These are phyloP conservation scores for Ophiognomonia clavigignenti-juglandacearum DNA, from an alignment of 2,329 filamentous ascomycete species.

Conservation along the genomic window DNA sequence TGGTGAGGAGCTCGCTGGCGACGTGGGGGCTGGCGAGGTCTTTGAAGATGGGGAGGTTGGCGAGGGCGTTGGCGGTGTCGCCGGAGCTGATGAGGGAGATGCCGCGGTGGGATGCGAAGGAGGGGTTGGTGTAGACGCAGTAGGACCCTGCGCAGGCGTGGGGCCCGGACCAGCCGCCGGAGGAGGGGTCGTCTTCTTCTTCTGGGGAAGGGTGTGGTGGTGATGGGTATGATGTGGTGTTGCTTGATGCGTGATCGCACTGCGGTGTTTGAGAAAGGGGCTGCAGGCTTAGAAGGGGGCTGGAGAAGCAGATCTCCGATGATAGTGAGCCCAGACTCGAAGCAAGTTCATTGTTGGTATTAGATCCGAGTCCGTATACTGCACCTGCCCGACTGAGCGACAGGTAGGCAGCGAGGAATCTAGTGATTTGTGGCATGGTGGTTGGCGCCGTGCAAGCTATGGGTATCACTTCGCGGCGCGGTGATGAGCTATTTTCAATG, in stretches of 20 bases:
- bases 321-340: not conserved
- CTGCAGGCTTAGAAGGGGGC: slow-evolving; percentile 1
- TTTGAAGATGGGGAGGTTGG: slow-evolving; percentile 10
- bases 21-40: not conserved
- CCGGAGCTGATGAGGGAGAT: slow-evolving; percentile 16
- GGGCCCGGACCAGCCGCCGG: slow-evolving; percentile 14
- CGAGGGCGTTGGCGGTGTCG: slow-evolving; percentile 13
- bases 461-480: no score
- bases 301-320: not conserved
- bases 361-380: not conserved
- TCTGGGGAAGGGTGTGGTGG: not conserved
- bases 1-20: not conserved
- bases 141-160: slow-evolving; percentile 14
- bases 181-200: slow-evolving; percentile 1
- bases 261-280: not conserved
- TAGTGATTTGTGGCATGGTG: no score
- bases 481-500: no score
- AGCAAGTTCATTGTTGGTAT: not conserved
- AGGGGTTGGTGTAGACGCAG: slow-evolving; percentile 16
- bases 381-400: no score
- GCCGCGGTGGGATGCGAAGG: slow-evolving; percentile 14
- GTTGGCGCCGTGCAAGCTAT: no score
- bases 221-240: not conserved
- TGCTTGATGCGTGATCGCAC: not conserved
- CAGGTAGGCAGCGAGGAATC: no score